A percentile compares a stretch with the other conserved stretches of the same genome.
Evolutionary conservation across 495 filamentous ascomycete genomes (phyloP).

Genomic region (Talaromyces nanjingensis): DNA sequence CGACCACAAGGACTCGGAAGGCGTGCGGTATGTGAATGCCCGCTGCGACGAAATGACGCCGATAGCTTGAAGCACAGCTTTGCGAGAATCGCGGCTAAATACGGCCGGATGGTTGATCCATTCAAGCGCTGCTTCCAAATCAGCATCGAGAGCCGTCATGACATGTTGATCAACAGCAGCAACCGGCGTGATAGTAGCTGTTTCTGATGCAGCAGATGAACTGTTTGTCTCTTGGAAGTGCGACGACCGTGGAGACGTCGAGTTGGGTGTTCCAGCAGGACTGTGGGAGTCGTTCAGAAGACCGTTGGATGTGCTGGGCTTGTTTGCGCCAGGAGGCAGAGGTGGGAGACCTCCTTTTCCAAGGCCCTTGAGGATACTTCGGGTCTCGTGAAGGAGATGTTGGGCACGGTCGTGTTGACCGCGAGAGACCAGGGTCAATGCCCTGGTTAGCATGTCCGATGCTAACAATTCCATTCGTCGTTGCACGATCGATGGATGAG

Average conservation of each 20-base stretch:
- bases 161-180: constrained; percentile 70
- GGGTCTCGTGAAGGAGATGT: constrained; percentile 84
- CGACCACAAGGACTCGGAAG: constrained; percentile 80
- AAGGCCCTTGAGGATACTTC: constrained; percentile 90
- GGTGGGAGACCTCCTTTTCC: constrained; percentile 93
- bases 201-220: constrained; percentile 33
- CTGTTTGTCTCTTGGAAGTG: constrained; percentile 36
- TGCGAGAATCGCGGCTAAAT: constrained; percentile 89
- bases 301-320: constrained; percentile 19
- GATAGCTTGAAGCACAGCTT: constrained; percentile 93
- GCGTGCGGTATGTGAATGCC: constrained; percentile 87
- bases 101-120: constrained; percentile 98
- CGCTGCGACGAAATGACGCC: constrained; percentile 93
- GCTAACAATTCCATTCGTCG: constrained; percentile 96
- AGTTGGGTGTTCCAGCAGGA: constrained; percentile 28
- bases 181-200: constrained; percentile 55
- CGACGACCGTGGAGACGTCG: constrained; percentile 34
- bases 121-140: constrained; percentile 88
- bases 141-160: constrained; percentile 80
- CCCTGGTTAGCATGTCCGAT: constrained; percentile 94
- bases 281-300: constrained; percentile 1
- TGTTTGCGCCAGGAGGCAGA: constrained; percentile 53
- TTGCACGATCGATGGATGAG: constrained; percentile 92
- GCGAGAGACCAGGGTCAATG: constrained; percentile 82
- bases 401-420: constrained; percentile 91